phyloP scores from a whole-genome alignment of 2,329 filamentous ascomycete species.

The Fusarium sp. region DNA sequence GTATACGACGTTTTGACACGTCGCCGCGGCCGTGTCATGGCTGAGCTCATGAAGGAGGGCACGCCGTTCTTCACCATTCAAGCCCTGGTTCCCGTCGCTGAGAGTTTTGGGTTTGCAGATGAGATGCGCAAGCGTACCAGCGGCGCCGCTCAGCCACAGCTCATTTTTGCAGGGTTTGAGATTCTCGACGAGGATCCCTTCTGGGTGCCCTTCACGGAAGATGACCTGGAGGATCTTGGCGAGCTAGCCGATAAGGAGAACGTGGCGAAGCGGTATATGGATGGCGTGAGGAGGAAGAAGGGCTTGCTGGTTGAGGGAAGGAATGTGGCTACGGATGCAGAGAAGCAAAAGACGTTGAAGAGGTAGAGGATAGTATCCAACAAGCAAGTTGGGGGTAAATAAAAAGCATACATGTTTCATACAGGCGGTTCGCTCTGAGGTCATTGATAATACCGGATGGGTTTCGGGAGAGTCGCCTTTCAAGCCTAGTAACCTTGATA shows the following conservation, averaged over 20 bases:
- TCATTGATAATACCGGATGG: constrained; percentile 11
- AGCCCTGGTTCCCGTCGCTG: constrained; percentile 87
- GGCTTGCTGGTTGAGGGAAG: constrained; percentile 85
- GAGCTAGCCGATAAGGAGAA: constrained; percentile 95
- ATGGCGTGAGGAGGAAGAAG: constrained; percentile 86
- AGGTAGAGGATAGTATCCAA: constrained; percentile 52
- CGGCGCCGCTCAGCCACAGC: constrained; percentile 89
- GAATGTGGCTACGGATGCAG: constrained; percentile 82
- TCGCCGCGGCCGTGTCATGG: constrained; percentile 86
- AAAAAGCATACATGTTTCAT: constrained; percentile 22
- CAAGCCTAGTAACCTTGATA: background rate
- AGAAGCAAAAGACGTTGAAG: constrained; percentile 85
- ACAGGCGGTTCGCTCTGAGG: background rate
- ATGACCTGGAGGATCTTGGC: constrained; percentile 94
- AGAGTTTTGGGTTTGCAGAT: constrained; percentile 95
- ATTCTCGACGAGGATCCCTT: constrained; percentile 95
- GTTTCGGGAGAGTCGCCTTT: background rate
- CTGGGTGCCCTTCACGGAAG: constrained; percentile 97
- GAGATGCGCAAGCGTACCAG: constrained; percentile 96
- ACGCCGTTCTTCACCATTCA: constrained; percentile 97
- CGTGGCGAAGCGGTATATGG: constrained; percentile 96
- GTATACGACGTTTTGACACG: constrained; percentile 99
- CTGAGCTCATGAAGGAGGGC: constrained; percentile 92
- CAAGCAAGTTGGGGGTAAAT: constrained; percentile 1
- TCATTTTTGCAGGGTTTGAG: constrained; percentile 93